Evolutionary conservation across 1,139 yeast species (phyloP).

Genomic region (Hyphopichia wangnamkhiaoensis): DNA sequence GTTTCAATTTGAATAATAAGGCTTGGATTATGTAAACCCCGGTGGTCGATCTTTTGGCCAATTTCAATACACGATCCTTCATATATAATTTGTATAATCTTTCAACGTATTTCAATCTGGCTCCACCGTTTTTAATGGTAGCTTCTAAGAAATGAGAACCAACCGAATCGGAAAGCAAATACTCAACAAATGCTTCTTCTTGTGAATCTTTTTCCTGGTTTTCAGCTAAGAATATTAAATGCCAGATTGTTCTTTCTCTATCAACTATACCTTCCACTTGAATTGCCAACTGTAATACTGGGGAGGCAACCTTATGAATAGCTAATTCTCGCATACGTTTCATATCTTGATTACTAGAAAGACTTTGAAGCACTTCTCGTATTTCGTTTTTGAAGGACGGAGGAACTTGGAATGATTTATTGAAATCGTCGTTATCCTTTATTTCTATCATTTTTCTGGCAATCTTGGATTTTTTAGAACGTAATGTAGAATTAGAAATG

Average conservation of each 20-base stretch:
- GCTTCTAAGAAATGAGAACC: conserved; percentile 90
- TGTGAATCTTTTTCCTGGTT: conserved; percentile 54
- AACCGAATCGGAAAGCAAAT: conserved; percentile 78
- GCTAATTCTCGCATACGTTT: conserved; percentile 67
- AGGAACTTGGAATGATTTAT: conserved; percentile 72
- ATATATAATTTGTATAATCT: conserved; percentile 73
- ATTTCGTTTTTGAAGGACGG: conserved; percentile 65
- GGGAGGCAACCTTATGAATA: conserved; percentile 80
- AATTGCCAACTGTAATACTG: conserved; percentile 77
- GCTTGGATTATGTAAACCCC: conserved; percentile 84
- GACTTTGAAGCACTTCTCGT: conserved; percentile 40
- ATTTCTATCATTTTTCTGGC: conserved; percentile 94
- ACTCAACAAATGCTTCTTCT: conserved; percentile 83
- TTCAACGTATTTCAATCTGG: conserved; percentile 67
- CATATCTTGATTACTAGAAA: conserved; percentile 43
- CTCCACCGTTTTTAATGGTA: conserved; percentile 58
- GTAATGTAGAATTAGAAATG: conserved; percentile 67
- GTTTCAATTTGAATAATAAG: conserved; percentile 59
- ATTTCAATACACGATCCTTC: conserved; percentile 67
- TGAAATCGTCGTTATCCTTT: conserved; percentile 70
- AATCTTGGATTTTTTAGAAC: conserved; percentile 84
- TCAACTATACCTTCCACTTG: conserved; percentile 83
- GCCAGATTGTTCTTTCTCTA: conserved; percentile 69
- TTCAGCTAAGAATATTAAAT: conserved; percentile 45
- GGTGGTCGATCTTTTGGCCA: conserved; percentile 76